Conservation (phyloP, 2,329 filamentous ascomycete genomes). For the Alternaria sp. region DNA sequence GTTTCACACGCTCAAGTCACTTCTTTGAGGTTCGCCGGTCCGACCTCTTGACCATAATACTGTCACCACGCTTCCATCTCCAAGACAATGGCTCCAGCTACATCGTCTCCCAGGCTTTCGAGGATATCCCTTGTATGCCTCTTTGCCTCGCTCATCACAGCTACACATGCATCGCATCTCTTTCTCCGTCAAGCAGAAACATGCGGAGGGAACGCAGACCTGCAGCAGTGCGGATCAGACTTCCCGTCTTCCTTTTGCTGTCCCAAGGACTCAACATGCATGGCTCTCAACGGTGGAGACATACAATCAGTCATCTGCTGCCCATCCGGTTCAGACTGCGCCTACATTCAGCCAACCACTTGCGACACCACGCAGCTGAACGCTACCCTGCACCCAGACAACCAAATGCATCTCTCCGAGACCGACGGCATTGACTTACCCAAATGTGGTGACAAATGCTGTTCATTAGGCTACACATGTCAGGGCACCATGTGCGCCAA, state of each 20-base stretch:
- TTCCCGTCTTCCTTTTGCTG: constrained; percentile 76
- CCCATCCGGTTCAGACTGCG: constrained; percentile 65
- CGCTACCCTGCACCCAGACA: constrained; percentile 62
- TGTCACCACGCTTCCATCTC: neutral
- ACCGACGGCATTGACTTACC: constrained; percentile 62
- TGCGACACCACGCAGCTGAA: constrained; percentile 72
- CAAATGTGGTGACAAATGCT: constrained; percentile 69
- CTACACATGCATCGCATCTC: constrained; percentile 39
- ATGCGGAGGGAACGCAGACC: constrained; percentile 60
- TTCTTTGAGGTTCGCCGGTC: constrained; percentile 21
- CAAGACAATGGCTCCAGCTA: constrained; percentile 40
- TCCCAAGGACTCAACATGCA: constrained; percentile 61
- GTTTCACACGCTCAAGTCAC: constrained; percentile 15
- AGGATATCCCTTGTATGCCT: constrained; percentile 46
- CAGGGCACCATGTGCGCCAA: constrained; percentile 60
- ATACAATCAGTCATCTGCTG: constrained; percentile 76
- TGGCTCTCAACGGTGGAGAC: constrained; percentile 65
- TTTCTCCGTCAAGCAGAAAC: constrained; percentile 46
- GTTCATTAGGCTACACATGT: constrained; percentile 77
- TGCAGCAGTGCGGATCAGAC: constrained; percentile 62
- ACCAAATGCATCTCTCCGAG: constrained; percentile 71
- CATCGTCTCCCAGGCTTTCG: constrained; percentile 39
- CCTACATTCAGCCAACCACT: constrained; percentile 68
- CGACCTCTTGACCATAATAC: constrained; percentile 13
- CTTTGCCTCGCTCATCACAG: constrained; percentile 34